Base-by-base conservation (phyloP, 352 stramenopile species). In the Pythium coloratum region DNA sequence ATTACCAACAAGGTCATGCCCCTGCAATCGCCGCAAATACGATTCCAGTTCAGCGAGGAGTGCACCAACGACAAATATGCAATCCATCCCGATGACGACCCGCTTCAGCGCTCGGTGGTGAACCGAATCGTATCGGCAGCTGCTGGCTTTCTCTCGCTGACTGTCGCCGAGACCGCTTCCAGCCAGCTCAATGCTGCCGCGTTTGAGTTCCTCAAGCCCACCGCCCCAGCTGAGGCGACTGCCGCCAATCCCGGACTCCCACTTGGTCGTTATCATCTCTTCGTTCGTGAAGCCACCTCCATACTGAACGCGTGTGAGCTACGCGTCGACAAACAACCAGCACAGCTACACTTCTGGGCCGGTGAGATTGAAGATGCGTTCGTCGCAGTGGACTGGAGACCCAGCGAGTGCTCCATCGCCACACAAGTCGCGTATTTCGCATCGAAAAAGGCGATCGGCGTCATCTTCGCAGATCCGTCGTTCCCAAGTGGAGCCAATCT, bases 11-110 rank as follows among this genome's bases (percentile, higher is more conserved):
- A 42, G 30, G 70, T 72, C 0, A 76, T 73, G 7, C 72, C 72
- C 10, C 60, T 51, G 18, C 67, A 85, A 53, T 69, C 33, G 12
- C 69, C 80, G 32, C 75, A 76, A 36, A 60, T 90, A 18, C 80
- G 81, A 26, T 88, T 88, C 36, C 79, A 88, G 28, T 90, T 90
- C 62, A 85, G 69, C 24, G 67, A 71, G 7, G 69, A 80, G 53
- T 88, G 83, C 51, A 62, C 65, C 24, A 61, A 62, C 28, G 72
- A 80, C 18, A 81, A 77, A 47, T 90, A 80, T 59, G 60, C 70
- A 20, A 72, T 86, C 3, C 75, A 90, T 53, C 76, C 80, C 9
- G 54, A 73, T 9, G 62, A 77, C 26, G 81, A 88, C 18, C 74
- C 75, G 13, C 60, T 77, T 5, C 65, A 69, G 16, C 58, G 59